These are phyloP conservation scores for Amphirosellinia nigrospora DNA, from an alignment of 495 filamentous ascomycete species.

Conservation along the genomic window DNA sequence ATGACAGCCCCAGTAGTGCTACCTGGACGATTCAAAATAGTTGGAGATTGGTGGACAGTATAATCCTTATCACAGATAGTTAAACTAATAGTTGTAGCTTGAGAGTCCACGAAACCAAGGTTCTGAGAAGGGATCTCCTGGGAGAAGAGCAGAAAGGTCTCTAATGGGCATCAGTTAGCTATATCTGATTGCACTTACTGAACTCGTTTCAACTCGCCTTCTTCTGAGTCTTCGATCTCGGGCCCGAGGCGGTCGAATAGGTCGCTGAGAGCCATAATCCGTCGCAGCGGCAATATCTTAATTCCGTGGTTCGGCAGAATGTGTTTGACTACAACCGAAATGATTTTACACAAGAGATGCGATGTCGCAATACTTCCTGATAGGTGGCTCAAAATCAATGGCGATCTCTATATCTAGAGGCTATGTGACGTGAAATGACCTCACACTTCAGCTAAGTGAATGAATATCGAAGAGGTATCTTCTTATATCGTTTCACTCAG, in stretches of 20 bases:
- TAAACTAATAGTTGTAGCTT: slow-evolving; percentile 68
- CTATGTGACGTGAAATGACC: not conserved
- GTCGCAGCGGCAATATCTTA: not conserved
- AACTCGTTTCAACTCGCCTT: slow-evolving; percentile 56
- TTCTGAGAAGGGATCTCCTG: slow-evolving; percentile 74
- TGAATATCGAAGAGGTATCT: not conserved
- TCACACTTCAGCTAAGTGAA: not conserved
- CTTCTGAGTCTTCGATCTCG: slow-evolving; percentile 65
- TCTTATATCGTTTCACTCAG: not conserved
- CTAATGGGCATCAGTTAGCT: slow-evolving; percentile 50
- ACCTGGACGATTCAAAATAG: slow-evolving; percentile 73
- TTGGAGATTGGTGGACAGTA: slow-evolving; percentile 84
- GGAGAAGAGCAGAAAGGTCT: slow-evolving; percentile 86
- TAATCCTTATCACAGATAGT: slow-evolving; percentile 72
- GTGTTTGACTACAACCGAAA: not conserved
- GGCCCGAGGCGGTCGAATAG: slow-evolving; percentile 48
- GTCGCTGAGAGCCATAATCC: slow-evolving; percentile 39
- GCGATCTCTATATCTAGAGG: slow-evolving; percentile 2
- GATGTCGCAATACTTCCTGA: not conserved
- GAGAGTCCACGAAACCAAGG: slow-evolving; percentile 83
- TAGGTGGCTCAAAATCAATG: not conserved
- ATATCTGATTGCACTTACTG: slow-evolving; percentile 20
- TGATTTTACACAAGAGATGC: not conserved
- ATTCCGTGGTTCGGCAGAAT: not conserved
- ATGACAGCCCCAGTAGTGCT: slow-evolving; percentile 87